Percentiles rank a stretch among this genome's conserved stretches.
Evolutionary conservation across 768 basidiomycete species (phyloP).

Genomic region (Pulveroboletus sp.): DNA sequence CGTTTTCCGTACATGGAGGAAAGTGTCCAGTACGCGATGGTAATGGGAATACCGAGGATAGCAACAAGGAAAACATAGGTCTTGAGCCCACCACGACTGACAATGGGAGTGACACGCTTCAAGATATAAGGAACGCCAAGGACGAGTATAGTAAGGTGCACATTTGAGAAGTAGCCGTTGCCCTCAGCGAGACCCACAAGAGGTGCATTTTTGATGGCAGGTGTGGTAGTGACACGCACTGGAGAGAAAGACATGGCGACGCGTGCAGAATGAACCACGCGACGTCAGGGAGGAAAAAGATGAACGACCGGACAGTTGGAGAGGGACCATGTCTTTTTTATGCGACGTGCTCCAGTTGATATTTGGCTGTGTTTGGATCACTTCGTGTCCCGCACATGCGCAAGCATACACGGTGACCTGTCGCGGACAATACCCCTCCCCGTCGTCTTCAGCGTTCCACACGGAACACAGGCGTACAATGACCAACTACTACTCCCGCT

Average conservation of each 20-base stretch:
- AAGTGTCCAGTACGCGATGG: conserved; percentile 85
- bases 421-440: neutral
- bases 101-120: conserved; percentile 75
- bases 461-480: conserved; percentile 2
- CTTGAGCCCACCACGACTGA: conserved; percentile 80
- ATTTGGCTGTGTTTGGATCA: conserved; percentile 17
- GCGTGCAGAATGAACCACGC: conserved; percentile 1
- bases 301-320: conserved; percentile 12
- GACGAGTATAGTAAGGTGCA: conserved; percentile 71
- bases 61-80: conserved; percentile 79
- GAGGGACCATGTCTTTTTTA: conserved; percentile 16
- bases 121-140: conserved; percentile 79
- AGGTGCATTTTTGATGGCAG: conserved; percentile 83
- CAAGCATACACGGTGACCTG: too few relatives aligned
- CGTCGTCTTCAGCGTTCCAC: neutral
- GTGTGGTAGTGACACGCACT: conserved; percentile 59
- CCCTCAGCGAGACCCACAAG: conserved; percentile 80
- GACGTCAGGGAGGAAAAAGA: conserved; percentile 13
- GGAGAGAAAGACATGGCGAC: conserved; percentile 40
- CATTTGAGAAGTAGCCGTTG: conserved; percentile 78
- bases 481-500: conserved; percentile 41
- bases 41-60: conserved; percentile 69
- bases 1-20: conserved; percentile 78
- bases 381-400: too few relatives aligned
- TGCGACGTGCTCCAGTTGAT: conserved; percentile 6